These are phyloP conservation scores for Castanea mollissima DNA, from an alignment of 306 rosid genomes.

Conservation along the genomic window DNA sequence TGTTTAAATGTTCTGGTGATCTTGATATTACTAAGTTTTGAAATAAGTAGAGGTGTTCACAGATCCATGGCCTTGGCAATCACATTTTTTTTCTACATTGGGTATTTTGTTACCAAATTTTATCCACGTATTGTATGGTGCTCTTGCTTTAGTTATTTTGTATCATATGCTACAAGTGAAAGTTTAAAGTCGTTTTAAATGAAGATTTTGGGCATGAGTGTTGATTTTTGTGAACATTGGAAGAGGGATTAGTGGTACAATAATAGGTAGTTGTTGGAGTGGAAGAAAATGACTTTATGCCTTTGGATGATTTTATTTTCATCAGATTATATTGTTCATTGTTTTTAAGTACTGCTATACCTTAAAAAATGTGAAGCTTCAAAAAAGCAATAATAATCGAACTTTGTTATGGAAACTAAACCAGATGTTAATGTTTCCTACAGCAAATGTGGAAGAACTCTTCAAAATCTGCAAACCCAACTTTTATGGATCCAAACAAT, in stretches of 20 bases:
- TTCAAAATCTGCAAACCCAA: conserved; percentile 53
- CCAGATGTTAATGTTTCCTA: not conserved
- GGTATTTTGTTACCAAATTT: not conserved
- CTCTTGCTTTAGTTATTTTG: not conserved
- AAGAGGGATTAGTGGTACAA: not conserved
- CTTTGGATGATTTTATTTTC: too few species aligned
- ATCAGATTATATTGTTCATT: not conserved
- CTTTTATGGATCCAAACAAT: conserved; percentile 75
- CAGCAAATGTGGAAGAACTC: conserved; percentile 73
- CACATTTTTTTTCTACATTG: not conserved
- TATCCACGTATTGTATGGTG: not conserved
- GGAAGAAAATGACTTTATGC: too few species aligned
- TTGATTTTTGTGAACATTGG: not conserved
- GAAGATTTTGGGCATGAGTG: not conserved
- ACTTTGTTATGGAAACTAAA: conserved; percentile 1
- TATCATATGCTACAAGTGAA: not conserved
- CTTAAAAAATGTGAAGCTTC: too few species aligned
- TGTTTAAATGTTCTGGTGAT: not conserved
- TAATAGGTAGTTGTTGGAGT: too few species aligned
- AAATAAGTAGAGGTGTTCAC: not conserved
- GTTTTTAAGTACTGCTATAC: not conserved
- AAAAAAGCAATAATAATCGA: not conserved
- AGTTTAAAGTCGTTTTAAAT: not conserved
- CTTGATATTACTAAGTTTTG: not conserved
- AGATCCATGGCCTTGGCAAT: not conserved